Conservation (phyloP, 1,284 basidiomycete species). For the Athelia psychrophila region DNA sequence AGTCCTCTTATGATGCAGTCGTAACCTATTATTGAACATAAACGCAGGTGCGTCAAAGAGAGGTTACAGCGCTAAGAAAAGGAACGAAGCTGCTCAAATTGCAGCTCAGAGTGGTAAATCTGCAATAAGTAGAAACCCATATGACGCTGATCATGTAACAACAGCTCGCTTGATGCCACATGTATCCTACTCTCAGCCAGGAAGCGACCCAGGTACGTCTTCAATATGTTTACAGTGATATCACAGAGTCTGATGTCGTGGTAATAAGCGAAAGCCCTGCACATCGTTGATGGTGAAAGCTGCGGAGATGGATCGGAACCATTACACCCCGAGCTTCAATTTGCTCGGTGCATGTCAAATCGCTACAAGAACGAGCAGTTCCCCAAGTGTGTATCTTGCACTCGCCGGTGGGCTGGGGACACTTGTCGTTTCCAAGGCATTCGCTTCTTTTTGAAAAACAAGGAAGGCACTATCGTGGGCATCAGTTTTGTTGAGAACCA, state of each 20-base stretch:
- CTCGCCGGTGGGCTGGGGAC: conserved; percentile 78
- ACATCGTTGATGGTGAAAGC: too few relatives aligned
- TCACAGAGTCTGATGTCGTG: conserved; percentile 3
- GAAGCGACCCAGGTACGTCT: conserved; percentile 38
- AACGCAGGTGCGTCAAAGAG: conserved; percentile 49
- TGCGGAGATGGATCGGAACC: too few relatives aligned
- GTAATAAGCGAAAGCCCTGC: too few relatives aligned
- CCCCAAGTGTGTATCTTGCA: conserved; percentile 77
- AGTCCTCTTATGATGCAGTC: conserved; percentile 8
- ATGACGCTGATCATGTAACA: background rate
- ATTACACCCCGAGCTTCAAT: conserved; percentile 63
- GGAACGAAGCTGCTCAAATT: conserved; percentile 60
- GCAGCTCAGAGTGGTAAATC: conserved; percentile 53
- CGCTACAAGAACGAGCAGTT: conserved; percentile 67
- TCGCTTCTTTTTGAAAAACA: conserved; percentile 66
- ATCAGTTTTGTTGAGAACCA: conserved; percentile 67
- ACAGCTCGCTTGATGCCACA: conserved; percentile 47
- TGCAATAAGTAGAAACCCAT: background rate
- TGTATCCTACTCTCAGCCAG: conserved; percentile 44
- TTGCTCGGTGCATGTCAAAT: conserved; percentile 77
- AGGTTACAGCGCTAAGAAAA: conserved; percentile 65
- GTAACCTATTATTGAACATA: conserved; percentile 7
- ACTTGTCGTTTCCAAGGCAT: conserved; percentile 80
- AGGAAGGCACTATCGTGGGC: conserved; percentile 53
- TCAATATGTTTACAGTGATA: conserved; percentile 5